These are phyloP conservation scores for Collybia sordida DNA, from an alignment of 768 basidiomycete genomes.

Conservation along the genomic window DNA sequence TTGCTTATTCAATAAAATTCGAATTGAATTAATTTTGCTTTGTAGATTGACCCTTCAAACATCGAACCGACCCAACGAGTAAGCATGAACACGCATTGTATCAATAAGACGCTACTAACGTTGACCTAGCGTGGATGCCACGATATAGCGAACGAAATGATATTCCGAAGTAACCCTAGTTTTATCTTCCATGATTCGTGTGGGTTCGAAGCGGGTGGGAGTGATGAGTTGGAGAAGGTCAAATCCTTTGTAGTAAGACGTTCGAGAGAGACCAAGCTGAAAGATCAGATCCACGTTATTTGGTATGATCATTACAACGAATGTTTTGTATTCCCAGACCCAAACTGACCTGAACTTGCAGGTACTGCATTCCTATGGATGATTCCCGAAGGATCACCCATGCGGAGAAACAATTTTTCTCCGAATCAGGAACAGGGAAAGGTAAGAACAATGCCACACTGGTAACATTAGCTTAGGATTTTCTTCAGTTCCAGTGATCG, in stretches of 20 bases:
- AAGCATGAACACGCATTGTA: background rate
- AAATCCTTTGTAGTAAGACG: slow-evolving; percentile 27
- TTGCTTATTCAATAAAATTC: background rate
- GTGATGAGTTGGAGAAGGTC: slow-evolving; percentile 25
- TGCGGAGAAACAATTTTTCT: slow-evolving; percentile 29
- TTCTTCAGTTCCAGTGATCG: slow-evolving; percentile 35
- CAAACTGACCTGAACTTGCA: slow-evolving; percentile 11
- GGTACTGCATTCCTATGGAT: slow-evolving; percentile 37
- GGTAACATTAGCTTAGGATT: background rate
- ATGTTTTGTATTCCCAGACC: too few species aligned
- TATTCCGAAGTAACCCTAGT: slow-evolving; percentile 26
- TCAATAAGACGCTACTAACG: slow-evolving; percentile 1
- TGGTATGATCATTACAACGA: slow-evolving; percentile 24
- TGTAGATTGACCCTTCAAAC: too few species aligned
- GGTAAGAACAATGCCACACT: too few species aligned
- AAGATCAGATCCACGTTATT: slow-evolving; percentile 35
- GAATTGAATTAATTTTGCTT: too few species aligned
- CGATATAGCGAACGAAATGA: slow-evolving; percentile 27
- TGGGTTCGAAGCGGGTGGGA: slow-evolving; percentile 36
- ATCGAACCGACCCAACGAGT: background rate
- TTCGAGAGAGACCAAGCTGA: slow-evolving; percentile 11
- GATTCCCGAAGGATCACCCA: slow-evolving; percentile 21
- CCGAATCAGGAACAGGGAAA: slow-evolving; percentile 19
- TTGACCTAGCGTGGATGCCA: slow-evolving; percentile 29
- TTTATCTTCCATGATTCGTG: slow-evolving; percentile 43